phyloP scores from a whole-genome alignment of 495 filamentous ascomycete genomes.

The Annulohypoxylon moriforme region DNA sequence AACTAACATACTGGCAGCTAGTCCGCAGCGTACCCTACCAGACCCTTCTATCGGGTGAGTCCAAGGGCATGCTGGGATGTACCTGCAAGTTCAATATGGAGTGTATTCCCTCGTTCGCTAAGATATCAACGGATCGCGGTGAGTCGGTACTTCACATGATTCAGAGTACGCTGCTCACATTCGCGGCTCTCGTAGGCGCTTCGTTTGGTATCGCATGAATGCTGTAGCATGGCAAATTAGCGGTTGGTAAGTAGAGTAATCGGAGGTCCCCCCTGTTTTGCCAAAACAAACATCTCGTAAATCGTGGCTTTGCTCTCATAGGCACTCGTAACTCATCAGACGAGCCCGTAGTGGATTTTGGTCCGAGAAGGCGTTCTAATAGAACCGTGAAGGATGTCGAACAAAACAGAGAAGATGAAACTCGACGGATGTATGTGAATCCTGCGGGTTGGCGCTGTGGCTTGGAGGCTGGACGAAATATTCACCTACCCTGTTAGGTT shows the following conservation, averaged over 20 bases:
- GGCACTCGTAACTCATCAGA: not conserved
- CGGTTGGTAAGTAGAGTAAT: not conserved
- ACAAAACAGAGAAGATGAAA: not conserved
- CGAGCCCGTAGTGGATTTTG: not conserved
- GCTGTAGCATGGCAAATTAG: slow-evolving; percentile 5
- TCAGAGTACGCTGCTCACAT: slow-evolving; percentile 22
- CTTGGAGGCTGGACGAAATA: slow-evolving; percentile 6
- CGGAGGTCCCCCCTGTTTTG: not conserved
- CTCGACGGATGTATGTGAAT: not conserved
- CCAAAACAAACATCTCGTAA: not conserved
- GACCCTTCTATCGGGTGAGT: slow-evolving; percentile 61
- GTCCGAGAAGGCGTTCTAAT: not conserved
- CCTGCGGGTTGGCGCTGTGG: slow-evolving; percentile 21
- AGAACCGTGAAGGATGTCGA: not conserved
- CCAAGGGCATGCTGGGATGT: slow-evolving; percentile 66
- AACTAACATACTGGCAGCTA: slow-evolving; percentile 20
- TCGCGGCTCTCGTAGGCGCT: slow-evolving; percentile 15
- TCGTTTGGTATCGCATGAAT: slow-evolving; percentile 33
- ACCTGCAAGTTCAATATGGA: slow-evolving; percentile 72
- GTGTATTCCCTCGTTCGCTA: slow-evolving; percentile 65
- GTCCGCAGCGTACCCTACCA: slow-evolving; percentile 65
- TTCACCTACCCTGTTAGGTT: not conserved
- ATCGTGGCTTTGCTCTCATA: slow-evolving; percentile 10
- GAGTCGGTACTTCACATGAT: not conserved
- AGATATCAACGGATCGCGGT: slow-evolving; percentile 39